Evolutionary conservation across 176 grass and related monocot species (phyloP).

Genomic region (Triticum monococcum): DNA sequence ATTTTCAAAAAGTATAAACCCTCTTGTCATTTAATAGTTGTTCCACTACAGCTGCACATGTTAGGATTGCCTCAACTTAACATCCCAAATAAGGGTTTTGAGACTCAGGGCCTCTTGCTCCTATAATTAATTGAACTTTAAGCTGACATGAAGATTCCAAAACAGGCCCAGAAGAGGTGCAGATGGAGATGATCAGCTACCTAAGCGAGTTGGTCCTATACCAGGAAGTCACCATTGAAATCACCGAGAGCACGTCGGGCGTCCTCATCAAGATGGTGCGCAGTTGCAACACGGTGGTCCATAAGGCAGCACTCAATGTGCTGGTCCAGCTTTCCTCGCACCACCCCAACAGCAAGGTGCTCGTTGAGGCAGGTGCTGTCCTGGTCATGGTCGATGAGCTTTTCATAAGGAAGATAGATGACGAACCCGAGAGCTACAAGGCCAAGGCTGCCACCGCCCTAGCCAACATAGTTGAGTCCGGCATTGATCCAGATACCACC

Average conservation of each 20-base stretch:
- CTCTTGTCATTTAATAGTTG: not conserved
- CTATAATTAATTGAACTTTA: constrained; percentile 2
- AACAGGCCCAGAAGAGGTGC: constrained; percentile 67
- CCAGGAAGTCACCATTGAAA: constrained; percentile 64
- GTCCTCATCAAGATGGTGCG: constrained; percentile 61
- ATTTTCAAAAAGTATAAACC: constrained; percentile 9
- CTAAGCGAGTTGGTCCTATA: constrained; percentile 65
- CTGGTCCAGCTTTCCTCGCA: constrained; percentile 78
- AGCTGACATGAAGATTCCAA: constrained; percentile 31
- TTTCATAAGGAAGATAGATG: constrained; percentile 53
- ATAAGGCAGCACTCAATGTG: constrained; percentile 55
- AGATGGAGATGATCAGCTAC: constrained; percentile 84
- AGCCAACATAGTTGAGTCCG: constrained; percentile 67
- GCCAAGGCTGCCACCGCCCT: constrained; percentile 55
- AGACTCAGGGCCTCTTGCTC: not conserved
- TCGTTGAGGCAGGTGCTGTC: constrained; percentile 49
- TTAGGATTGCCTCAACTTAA: not conserved
- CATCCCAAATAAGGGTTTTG: not conserved
- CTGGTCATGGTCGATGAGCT: constrained; percentile 70
- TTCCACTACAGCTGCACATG: constrained; percentile 5
- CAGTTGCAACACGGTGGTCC: constrained; percentile 36
- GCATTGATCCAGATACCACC: constrained; percentile 55
- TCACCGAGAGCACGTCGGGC: constrained; percentile 47
- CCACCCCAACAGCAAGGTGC: constrained; percentile 54
- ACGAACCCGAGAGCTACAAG: constrained; percentile 51